Base-by-base conservation (phyloP, 2,329 filamentous ascomycete genomes). In the Epichloe scottii region DNA sequence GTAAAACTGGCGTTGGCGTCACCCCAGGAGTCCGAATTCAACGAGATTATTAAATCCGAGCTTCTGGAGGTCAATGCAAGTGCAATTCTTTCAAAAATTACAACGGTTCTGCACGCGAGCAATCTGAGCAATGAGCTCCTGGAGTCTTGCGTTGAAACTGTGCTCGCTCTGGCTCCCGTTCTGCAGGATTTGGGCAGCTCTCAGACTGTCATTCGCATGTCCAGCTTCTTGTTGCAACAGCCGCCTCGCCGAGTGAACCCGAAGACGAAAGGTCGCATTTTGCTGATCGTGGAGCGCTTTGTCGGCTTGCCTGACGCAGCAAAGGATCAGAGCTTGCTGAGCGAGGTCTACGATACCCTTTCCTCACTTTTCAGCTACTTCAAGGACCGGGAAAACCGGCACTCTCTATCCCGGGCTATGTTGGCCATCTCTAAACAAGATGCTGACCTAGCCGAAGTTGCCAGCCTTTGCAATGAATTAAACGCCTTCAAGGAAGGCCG, bases 341-440 rank as follows among this genome's bases (percentile, higher is more conserved):
- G 76, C 43, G 75, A 78, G 37, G 79, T 94, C 0, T 95, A 86
- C 63, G 73, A 80, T 44, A 87, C 87, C 0, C 69, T 93, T 10
- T 84, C 87, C 4, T 83, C 87, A 0, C 76, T 97, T 35, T 97
- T 95, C 63, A 87, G 88, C 50, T 95, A 90, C 63, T 91, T 97
- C 71, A 87, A 83, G 59, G 90, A 97, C 64, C 78, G 82, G 42
- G 71, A 79, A 42, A 94, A 89, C 61, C 79, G 93, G 50, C 75
- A 82, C 55, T 75, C 87, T 0, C 70, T 97, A 30, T 86, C 85
- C 15, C 75, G 82, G 43, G 84, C 95, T 3, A 69, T 97, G 7
- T 67, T 75, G 14, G 83, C 84, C 17, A 82, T 95, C 54, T 81
- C 87, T 1, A 69, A 75, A 7, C 79, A 79, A 44, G 81, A 88